Evolutionary conservation across 2,329 filamentous ascomycete species (phyloP).

Genomic region (Verticillium longisporum): DNA sequence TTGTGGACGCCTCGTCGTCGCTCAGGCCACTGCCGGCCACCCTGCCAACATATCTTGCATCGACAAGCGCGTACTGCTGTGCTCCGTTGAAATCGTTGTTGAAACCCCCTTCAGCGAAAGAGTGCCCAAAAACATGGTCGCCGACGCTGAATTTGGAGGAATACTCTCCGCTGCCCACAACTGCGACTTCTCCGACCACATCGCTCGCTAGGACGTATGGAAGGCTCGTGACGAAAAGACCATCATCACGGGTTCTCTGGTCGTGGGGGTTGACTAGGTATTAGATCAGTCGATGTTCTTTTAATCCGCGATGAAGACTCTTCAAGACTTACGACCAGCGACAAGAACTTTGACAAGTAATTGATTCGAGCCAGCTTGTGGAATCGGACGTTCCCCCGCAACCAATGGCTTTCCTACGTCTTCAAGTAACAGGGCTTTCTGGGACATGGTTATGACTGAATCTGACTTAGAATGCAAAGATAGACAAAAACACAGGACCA

Average conservation of each 20-base stretch:
- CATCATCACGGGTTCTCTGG: slow-evolving; percentile 1
- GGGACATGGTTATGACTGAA: neutral
- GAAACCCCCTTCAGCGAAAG: neutral
- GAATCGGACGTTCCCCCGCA: neutral
- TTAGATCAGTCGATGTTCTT: neutral
- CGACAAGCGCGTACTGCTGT: slow-evolving; percentile 2
- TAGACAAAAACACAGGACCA: neutral
- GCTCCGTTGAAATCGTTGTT: slow-evolving; percentile 1
- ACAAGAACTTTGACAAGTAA: slow-evolving; percentile 1
- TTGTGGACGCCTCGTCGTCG: slow-evolving; percentile 1
- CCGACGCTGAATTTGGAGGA: neutral
- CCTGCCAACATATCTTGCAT: neutral
- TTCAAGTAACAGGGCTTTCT: neutral
- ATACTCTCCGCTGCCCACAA: neutral
- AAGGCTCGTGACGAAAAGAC: slow-evolving; percentile 1
- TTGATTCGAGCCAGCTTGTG: neutral
- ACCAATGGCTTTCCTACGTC: neutral
- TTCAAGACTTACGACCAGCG: neutral
- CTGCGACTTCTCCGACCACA: slow-evolving; percentile 1
- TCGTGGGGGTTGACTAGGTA: slow-evolving; percentile 2
- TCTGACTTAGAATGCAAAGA: neutral
- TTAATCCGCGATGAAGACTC: neutral
- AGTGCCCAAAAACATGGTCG: slow-evolving; percentile 1
- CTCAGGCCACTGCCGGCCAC: neutral
- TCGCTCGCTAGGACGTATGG: slow-evolving; percentile 2